phyloP scores from a whole-genome alignment of 129 eudicot genomes.

The Arctium lappa region DNA sequence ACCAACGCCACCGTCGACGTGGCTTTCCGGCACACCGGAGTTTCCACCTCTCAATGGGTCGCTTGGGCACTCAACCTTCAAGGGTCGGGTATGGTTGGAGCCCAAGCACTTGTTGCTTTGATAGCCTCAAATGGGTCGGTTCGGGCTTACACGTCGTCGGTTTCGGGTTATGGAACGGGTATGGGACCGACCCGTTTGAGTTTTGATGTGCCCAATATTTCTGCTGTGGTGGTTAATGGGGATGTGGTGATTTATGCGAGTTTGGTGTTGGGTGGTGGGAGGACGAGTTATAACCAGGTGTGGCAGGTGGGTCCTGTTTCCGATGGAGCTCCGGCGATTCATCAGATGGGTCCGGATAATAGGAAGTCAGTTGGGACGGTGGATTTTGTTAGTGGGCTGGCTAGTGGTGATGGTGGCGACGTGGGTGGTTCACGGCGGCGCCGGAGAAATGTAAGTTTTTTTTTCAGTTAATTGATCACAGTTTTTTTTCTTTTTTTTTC shows the following conservation, averaged over 20 bases:
- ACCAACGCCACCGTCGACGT: slow-evolving; percentile 53
- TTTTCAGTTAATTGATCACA: neutral
- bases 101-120: slow-evolving; percentile 63
- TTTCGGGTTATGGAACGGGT: slow-evolving; percentile 21
- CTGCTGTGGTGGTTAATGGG: slow-evolving; percentile 31
- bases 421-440: slow-evolving; percentile 41
- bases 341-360: slow-evolving; percentile 37
- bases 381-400: slow-evolving; percentile 54
- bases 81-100: slow-evolving; percentile 50
- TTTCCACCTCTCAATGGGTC: slow-evolving; percentile 57
- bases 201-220: slow-evolving; percentile 43
- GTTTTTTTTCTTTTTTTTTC: neutral
- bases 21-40: slow-evolving; percentile 57
- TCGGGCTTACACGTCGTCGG: slow-evolving; percentile 47
- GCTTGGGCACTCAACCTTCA: slow-evolving; percentile 70
- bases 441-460: slow-evolving; percentile 58
- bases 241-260: slow-evolving; percentile 63
- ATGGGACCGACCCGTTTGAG: slow-evolving; percentile 40
- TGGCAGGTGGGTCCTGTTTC: slow-evolving; percentile 70
- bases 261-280: slow-evolving; percentile 45
- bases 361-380: slow-evolving; percentile 41
- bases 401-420: slow-evolving; percentile 20
- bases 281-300: slow-evolving; percentile 61
- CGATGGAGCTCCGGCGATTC: slow-evolving; percentile 34
- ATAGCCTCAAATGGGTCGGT: slow-evolving; percentile 42